Evolutionary conservation across 2,329 filamentous ascomycete species (phyloP).

Genomic region (Xylariaceae sp.): DNA sequence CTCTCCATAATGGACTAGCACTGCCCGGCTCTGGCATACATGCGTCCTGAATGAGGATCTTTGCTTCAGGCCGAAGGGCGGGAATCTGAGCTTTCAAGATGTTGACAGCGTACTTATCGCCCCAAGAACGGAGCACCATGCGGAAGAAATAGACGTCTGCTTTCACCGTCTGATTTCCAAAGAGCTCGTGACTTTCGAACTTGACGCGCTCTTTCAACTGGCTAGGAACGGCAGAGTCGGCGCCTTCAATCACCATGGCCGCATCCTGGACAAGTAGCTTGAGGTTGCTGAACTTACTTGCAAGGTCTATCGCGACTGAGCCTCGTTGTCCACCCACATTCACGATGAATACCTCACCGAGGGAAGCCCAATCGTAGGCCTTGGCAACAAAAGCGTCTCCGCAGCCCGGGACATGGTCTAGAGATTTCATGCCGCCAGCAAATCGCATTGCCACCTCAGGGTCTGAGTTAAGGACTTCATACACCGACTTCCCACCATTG

Average conservation of each 20-base stretch:
- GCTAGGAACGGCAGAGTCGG: conserved; percentile 14
- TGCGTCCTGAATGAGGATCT: conserved; percentile 23
- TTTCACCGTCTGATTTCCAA: conserved; percentile 18
- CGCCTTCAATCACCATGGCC: conserved; percentile 16
- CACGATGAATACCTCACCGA: conserved; percentile 17
- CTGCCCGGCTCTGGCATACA: conserved; percentile 5
- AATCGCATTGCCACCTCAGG: conserved; percentile 13
- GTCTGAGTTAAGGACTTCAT: conserved; percentile 10
- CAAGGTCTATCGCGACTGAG: conserved; percentile 19
- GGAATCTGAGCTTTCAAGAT: conserved; percentile 25
- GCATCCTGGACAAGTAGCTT: conserved; percentile 24
- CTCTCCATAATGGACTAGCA: conserved; percentile 10
- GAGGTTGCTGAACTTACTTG: conserved; percentile 15
- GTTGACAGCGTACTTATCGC: conserved; percentile 19
- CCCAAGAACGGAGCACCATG: conserved; percentile 20
- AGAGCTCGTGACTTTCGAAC: conserved; percentile 23
- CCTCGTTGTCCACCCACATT: conserved; percentile 22
- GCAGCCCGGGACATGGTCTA: conserved; percentile 17
- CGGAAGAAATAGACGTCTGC: conserved; percentile 24
- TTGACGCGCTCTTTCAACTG: conserved; percentile 20
- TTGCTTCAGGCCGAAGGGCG: conserved; percentile 18
- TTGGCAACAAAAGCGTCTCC: conserved; percentile 9
- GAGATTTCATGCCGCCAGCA: conserved; percentile 8
- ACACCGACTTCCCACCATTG: conserved; percentile 16
- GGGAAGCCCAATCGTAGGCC: conserved; percentile 24